Evolutionary conservation across 2,329 filamentous ascomycete genomes (phyloP), one percentile per base, ranked within the genome.

Genomic region (Torrubiellomyces zombiae): DNA sequence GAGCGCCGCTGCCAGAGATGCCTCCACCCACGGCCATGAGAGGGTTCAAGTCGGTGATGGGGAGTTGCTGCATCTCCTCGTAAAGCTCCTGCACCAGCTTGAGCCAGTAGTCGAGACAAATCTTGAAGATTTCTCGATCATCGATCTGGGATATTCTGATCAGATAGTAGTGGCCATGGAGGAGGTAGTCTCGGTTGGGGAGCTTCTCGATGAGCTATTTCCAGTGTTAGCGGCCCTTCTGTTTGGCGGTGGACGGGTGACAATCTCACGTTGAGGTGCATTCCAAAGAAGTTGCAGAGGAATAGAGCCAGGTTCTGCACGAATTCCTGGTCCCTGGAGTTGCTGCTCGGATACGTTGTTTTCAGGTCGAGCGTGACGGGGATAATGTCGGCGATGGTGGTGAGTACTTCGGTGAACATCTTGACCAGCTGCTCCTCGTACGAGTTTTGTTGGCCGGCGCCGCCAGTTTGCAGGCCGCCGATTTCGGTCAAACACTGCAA

Each of bases 81-180:
- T 95, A 98, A 13, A 98, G 67, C 53, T 95, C 89, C 44, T 92
- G 86, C 6, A 98, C 91, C 25, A 95, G 67, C 55, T 94, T 95
- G 18, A 91, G 89, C 89, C 89, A 98, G 58, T 98, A 98, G 50
- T 98, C 91, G 33, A 98, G 62, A 48, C 81, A 92, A 44, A 98
- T 98, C 65, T 98, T 98, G 70, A 98, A 98, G 36, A 98, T 93
- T 51, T 98, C 89, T 27, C 89, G 76, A 45, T 98, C 91, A 38
- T 98, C 89, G 38, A 98, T 98, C 56, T 98, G 85, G 23, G 85
- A 94, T 51, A 98, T 94, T 34, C 86, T 76, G 44, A 98, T 94
- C 9, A 98, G 72, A 53, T 98, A 98, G 54, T 92, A 95, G 53
- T 98, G 89, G 11, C 82, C 86, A 45, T 98, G 89, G 1, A 82